Evolutionary conservation across 2,329 filamentous ascomycete genomes (phyloP).

Genomic region (Fusarium poae): DNA sequence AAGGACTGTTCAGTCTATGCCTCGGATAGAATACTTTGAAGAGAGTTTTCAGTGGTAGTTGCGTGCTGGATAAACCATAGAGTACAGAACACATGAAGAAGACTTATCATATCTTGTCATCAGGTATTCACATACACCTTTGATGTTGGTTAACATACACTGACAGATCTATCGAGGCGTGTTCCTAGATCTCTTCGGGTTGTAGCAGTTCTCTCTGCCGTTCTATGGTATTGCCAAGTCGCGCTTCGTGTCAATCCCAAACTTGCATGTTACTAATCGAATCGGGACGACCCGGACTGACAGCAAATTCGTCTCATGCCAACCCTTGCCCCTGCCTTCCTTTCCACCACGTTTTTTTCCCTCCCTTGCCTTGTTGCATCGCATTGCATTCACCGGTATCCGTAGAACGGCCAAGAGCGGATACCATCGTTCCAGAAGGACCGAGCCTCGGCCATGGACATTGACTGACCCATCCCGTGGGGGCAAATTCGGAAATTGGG

Average conservation of each 20-base stretch:
- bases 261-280: not conserved
- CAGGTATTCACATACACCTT: not conserved
- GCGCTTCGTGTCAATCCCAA: not conserved
- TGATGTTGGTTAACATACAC: not conserved
- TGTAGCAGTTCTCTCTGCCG: not conserved
- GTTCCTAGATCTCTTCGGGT: not conserved
- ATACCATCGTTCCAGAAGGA: not conserved
- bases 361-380: not conserved
- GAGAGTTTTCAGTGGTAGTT: constrained; percentile 25
- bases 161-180: not conserved
- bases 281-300: not conserved
- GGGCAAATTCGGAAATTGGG: not conserved
- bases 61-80: not conserved
- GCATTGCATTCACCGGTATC: not conserved
- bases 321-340: not conserved
- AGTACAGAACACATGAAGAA: not conserved
- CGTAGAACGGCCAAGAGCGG: not conserved
- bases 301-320: not conserved
- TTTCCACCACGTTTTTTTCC: not conserved
- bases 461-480: not conserved
- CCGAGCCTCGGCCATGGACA: not conserved
- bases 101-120: not conserved
- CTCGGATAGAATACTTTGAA: constrained; percentile 21
- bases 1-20: not conserved
- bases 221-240: not conserved